These are phyloP conservation scores for Paraurostyla sp. DNA, from an alignment of 73 alveolate species.

Conservation along the genomic window DNA sequence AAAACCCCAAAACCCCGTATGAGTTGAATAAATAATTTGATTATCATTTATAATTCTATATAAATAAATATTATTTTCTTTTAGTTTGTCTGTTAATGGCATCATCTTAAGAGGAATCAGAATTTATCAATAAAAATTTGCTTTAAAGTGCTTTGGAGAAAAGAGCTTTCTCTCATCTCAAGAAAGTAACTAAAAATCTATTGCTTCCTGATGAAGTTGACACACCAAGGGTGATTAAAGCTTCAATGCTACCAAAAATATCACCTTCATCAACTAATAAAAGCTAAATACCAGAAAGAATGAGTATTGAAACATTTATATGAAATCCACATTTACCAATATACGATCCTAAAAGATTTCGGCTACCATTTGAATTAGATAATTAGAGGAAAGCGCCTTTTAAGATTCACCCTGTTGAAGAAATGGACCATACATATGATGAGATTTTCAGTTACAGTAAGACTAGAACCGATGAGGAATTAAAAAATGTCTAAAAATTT, in stretches of 20 bases:
- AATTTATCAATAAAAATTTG: background rate
- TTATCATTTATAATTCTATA: background rate
- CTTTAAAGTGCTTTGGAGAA: constrained; percentile 3
- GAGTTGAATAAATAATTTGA: background rate
- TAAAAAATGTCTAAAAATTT: constrained; percentile 1
- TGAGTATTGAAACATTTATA: background rate
- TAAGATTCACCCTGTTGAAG: constrained; percentile 11
- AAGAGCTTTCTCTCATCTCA: constrained; percentile 34
- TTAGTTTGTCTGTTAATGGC: too few species aligned
- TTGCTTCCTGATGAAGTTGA: background rate
- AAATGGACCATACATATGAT: constrained; percentile 9
- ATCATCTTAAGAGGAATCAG: constrained; percentile 11
- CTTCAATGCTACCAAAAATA: background rate
- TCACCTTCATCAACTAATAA: background rate
- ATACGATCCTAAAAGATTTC: background rate
- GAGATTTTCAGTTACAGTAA: background rate
- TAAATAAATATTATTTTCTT: too few species aligned
- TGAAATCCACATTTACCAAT: constrained; percentile 23
- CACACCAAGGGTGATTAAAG: background rate
- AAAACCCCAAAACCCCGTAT: background rate
- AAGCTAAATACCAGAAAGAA: background rate
- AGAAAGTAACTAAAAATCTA: background rate
- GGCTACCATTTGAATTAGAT: background rate
- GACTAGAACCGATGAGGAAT: constrained; percentile 4
- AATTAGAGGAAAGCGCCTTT: background rate